Evolutionary conservation across 139 green algal genomes (phyloP).

Genomic region (Chlamydomonas schloesseri): DNA sequence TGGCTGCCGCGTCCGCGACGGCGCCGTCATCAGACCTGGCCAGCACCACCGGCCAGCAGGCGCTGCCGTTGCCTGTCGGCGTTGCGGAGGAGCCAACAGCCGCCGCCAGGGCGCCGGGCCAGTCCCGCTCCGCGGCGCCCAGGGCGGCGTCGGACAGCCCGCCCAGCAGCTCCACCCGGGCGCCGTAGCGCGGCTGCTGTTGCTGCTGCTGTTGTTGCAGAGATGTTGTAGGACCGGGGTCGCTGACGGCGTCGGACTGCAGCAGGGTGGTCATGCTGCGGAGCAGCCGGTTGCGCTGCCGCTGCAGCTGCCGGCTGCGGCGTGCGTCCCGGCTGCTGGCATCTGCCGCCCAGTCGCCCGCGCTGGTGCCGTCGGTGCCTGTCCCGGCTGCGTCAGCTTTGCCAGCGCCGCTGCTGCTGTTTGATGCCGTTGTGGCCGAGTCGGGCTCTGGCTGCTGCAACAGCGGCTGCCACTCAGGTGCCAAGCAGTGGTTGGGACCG

Average conservation of each 20-base stretch:
- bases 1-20: not conserved
- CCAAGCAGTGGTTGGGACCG: not conserved
- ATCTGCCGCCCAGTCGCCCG: no score
- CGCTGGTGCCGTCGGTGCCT: no score
- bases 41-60: not conserved
- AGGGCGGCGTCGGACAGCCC: not conserved
- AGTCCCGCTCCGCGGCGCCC: not conserved
- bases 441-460: not conserved
- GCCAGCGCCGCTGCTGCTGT: no score
- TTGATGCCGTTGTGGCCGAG: no score
- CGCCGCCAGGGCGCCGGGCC: not conserved
- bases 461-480: not conserved
- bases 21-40: not conserved
- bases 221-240: not conserved
- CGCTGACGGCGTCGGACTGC: not conserved
- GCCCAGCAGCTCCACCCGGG: not conserved
- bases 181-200: not conserved
- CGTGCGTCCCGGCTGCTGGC: no score
- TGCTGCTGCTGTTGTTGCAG: no score
- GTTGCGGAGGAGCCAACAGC: not conserved
- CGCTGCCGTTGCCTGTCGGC: not conserved
- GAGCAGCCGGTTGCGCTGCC: not conserved
- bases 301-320: not conserved
- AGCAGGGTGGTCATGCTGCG: not conserved
- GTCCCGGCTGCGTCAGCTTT: no score